Conservation (phyloP, 2,329 filamentous ascomycete genomes). For the Neopestalotiopsis clavispora region DNA sequence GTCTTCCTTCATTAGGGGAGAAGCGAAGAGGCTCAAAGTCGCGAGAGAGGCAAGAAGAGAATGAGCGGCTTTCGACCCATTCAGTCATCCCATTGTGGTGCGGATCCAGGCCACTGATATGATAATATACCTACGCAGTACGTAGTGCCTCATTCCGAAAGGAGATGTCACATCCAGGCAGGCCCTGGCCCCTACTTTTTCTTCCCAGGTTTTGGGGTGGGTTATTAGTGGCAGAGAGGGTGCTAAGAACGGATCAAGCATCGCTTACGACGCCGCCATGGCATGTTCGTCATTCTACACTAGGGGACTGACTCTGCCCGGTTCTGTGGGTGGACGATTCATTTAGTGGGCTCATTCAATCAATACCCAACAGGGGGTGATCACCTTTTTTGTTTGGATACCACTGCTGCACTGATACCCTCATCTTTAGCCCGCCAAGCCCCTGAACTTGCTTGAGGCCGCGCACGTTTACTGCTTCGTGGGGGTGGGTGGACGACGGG, state of each 20-base stretch:
- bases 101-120: not conserved
- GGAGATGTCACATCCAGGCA: not conserved
- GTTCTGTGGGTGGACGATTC: not conserved
- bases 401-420: not conserved
- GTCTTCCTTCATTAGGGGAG: not conserved
- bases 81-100: not conserved
- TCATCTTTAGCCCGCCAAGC: not conserved
- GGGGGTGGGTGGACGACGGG: not conserved
- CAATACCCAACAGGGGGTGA: not conserved
- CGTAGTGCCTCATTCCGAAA: not conserved
- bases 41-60: not conserved
- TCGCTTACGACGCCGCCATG: not conserved
- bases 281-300: not conserved
- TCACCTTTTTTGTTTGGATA: not conserved
- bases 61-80: not conserved
- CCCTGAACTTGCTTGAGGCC: not conserved
- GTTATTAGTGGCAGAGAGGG: not conserved
- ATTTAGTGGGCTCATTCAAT: conserved; percentile 10
- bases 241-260: conserved; percentile 1
- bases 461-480: not conserved
- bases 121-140: not conserved
- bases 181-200: not conserved
- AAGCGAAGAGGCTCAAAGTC: not conserved
- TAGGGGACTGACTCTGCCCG: conserved; percentile 1
- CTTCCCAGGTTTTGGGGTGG: not conserved